Evolutionary conservation across 2,329 filamentous ascomycete genomes (phyloP).

Genomic region (Penicillium sp.): DNA sequence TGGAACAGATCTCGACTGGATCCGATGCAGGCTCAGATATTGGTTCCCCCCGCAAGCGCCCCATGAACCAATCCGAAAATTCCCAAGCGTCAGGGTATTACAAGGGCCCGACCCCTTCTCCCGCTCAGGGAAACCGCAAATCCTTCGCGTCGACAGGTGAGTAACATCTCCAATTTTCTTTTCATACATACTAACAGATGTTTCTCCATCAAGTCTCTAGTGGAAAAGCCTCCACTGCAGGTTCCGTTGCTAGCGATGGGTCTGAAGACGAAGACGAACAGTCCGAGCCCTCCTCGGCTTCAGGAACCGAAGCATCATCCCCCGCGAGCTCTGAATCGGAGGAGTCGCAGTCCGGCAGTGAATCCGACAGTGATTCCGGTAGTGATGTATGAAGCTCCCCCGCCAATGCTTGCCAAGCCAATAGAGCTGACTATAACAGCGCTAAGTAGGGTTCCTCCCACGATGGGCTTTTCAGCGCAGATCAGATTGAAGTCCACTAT

Average conservation of each 20-base stretch:
- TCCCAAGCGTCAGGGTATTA: too few relatives aligned
- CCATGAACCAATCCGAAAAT: too few relatives aligned
- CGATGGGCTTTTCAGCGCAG: background rate
- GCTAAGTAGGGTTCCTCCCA: background rate
- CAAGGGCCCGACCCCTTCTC: background rate
- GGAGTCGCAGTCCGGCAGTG: background rate
- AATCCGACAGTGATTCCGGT: background rate
- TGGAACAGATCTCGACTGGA: background rate
- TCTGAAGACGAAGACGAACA: background rate
- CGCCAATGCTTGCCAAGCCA: background rate
- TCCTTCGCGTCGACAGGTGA: background rate
- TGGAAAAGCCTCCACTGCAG: background rate
- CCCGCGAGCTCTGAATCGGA: too few relatives aligned
- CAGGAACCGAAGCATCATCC: too few relatives aligned
- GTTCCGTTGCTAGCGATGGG: background rate
- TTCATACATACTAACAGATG: background rate
- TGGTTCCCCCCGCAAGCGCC: background rate
- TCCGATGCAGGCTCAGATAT: background rate
- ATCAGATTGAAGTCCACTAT: background rate
- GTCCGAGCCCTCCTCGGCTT: too few relatives aligned
- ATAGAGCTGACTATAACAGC: background rate
- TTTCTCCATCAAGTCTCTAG: too few relatives aligned
- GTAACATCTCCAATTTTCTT: too few relatives aligned
- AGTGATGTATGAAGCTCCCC: slow-evolving; percentile 1
- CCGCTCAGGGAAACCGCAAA: background rate